Evolutionary conservation across 2,329 filamentous ascomycete species (phyloP).

Genomic region (Onygenales sp.): DNA sequence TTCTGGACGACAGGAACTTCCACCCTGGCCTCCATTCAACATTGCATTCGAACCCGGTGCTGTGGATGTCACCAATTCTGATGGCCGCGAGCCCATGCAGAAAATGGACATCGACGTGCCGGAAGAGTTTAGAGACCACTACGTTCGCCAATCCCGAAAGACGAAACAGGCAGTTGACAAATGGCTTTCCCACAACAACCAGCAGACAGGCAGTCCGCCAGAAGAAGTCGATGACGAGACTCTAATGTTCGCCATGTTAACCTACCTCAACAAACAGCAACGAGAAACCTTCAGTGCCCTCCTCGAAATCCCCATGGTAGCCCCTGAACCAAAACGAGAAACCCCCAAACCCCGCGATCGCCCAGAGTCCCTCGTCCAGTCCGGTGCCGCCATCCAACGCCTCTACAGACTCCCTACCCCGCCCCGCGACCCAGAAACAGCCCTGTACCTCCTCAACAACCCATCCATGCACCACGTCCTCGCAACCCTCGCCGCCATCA

Average conservation of each 20-base stretch:
- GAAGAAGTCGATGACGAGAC: constrained; percentile 93
- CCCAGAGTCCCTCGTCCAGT: constrained; percentile 66
- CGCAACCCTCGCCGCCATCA: constrained; percentile 78
- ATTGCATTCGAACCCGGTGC: constrained; percentile 50
- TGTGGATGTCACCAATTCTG: constrained; percentile 44
- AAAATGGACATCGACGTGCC: constrained; percentile 91
- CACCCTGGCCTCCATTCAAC: constrained; percentile 80
- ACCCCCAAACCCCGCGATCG: constrained; percentile 58
- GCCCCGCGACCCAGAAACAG: constrained; percentile 77
- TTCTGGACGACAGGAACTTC: constrained; percentile 76
- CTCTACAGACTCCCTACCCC: constrained; percentile 65
- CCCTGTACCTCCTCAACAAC: constrained; percentile 78
- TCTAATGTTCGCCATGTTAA: constrained; percentile 84
- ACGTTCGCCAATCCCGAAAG: constrained; percentile 83
- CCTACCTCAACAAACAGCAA: constrained; percentile 67
- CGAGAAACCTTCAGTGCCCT: constrained; percentile 75
- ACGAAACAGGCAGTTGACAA: constrained; percentile 83
- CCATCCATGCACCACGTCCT: constrained; percentile 74
- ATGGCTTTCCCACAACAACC: constrained; percentile 76
- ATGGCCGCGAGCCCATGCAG: constrained; percentile 51
- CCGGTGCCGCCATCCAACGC: constrained; percentile 69
- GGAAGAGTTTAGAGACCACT: constrained; percentile 87
- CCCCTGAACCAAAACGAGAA: constrained; percentile 49
- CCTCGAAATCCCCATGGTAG: constrained; percentile 49
- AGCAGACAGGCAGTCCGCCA: constrained; percentile 63